Base-by-base conservation (phyloP, 305 asterid species). In the Fraxinus floribunda region DNA sequence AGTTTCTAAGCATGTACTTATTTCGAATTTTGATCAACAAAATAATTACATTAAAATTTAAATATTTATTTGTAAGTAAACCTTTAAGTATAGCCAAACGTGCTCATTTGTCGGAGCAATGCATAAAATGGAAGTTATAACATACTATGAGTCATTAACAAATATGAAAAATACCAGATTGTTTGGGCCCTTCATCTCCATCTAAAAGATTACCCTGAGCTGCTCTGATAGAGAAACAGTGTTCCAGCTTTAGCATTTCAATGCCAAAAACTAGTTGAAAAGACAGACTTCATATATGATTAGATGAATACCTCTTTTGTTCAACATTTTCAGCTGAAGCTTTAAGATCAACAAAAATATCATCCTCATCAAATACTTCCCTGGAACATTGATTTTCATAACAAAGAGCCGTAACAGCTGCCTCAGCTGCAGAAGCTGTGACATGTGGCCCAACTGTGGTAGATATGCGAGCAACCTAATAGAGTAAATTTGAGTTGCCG, bases 381-480 rank as follows among this genome's bases (percentile, higher is more conserved):
- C 90, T 92, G 13, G 97, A 86, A 90, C 98, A 94, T 75, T 93
- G 92, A 80, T 92, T 94, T 86, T 96, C 99, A 62, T 87, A 90
- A 89, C 98, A 96, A 88, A 96, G 99, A 41, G 95, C 95, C 18
- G 94, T 85, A 82, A 94, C 90, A 76, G 97, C 98, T 85, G 99
- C 99, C 85, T 94, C 98, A 80, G 95, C 94, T 70, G 97, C 99
- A 78, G 90, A 90, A 79, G 94, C 94, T 75, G 95, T 81, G 79
- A 93, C 88, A 64, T 88, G 91, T 55, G 95, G 97, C 30, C 95
- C 98, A 89, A 96, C 89, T 87, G 89, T 88, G 74, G 91, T 84
- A 41, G 98, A 91, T 78, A 94, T 90, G 55, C 88, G 93, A 80
- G 92, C 91, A 62, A 94, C 97, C 99, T 95, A 86, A 82, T 72